Evolutionary conservation across 2,329 filamentous ascomycete genomes (phyloP).

Genomic region (Tolypocladium cylindrosporum): DNA sequence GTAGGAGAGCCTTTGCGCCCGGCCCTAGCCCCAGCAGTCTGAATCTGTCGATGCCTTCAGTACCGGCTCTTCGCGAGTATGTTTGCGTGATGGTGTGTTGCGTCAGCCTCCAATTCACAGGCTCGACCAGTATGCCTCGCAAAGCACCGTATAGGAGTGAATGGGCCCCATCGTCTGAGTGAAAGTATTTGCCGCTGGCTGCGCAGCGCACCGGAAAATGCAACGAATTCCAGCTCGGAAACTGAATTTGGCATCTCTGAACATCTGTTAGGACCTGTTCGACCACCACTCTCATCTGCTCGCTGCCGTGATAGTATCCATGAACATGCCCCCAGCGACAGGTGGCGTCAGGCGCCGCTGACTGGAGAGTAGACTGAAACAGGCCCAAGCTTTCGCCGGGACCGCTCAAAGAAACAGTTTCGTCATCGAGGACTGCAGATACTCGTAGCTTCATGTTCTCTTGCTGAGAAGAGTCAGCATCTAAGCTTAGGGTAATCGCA

Average conservation of each 20-base stretch:
- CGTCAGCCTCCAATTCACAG: slow-evolving; percentile 1
- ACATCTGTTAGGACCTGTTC: background rate
- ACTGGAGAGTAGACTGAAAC: background rate
- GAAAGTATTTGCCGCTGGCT: no score
- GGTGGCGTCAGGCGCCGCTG: background rate
- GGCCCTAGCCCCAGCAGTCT: no score
- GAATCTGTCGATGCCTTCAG: no score
- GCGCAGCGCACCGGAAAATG: no score
- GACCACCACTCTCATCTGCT: background rate
- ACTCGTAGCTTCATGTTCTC: background rate
- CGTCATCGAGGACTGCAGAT: slow-evolving; percentile 1
- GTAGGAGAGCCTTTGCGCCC: no score
- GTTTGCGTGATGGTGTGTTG: background rate
- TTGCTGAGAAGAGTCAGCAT: background rate
- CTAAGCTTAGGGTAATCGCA: background rate
- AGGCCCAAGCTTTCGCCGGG: background rate
- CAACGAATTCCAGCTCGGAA: no score
- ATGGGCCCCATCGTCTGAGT: no score
- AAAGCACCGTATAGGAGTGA: slow-evolving; percentile 1
- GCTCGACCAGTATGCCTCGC: slow-evolving; percentile 1
- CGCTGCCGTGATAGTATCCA: slow-evolving; percentile 3
- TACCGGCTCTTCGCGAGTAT: background rate
- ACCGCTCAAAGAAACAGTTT: slow-evolving; percentile 1
- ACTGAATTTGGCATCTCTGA: no score
- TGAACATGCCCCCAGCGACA: slow-evolving; percentile 5